Percentiles rank a stretch among this genome's conserved stretches.
Evolutionary conservation across 371 early-diverging fungal genomes (phyloP).

Genomic region (Globomyces sp.): DNA sequence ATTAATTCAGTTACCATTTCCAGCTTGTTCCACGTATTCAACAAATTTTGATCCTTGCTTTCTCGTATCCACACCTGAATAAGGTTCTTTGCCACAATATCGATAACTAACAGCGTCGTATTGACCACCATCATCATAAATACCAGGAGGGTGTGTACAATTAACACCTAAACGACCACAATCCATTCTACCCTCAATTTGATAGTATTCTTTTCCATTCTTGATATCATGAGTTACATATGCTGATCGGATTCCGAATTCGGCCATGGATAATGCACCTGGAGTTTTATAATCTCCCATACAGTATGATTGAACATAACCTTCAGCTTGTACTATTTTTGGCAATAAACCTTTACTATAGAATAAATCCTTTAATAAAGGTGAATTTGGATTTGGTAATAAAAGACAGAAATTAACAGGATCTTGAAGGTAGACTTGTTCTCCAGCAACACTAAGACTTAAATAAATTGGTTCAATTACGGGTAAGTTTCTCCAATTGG

Average conservation of each 20-base stretch:
- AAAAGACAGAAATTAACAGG: constrained; percentile 26
- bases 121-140: constrained; percentile 10
- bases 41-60: background rate
- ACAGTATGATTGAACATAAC: constrained; percentile 4
- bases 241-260: background rate
- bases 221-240: background rate
- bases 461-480: too few species aligned
- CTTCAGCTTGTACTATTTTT: constrained; percentile 10
- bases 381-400: constrained; percentile 26
- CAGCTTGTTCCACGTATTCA: constrained; percentile 23
- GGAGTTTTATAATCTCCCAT: constrained; percentile 9
- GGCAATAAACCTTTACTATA: constrained; percentile 2
- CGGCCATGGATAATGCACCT: constrained; percentile 7
- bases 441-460: background rate
- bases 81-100: constrained; percentile 17
- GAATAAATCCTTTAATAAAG: background rate
- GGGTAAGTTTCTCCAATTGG: background rate
- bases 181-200: constrained; percentile 5
- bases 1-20: constrained; percentile 13
- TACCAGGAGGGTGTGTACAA: background rate
- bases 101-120: constrained; percentile 11
- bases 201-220: constrained; percentile 16
- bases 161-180: constrained; percentile 2
- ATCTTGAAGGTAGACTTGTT: constrained; percentile 15
- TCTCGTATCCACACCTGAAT: background rate